Base-by-base conservation (phyloP, 2,329 filamentous ascomycete genomes). In the Clonostachys rhizophaga region DNA sequence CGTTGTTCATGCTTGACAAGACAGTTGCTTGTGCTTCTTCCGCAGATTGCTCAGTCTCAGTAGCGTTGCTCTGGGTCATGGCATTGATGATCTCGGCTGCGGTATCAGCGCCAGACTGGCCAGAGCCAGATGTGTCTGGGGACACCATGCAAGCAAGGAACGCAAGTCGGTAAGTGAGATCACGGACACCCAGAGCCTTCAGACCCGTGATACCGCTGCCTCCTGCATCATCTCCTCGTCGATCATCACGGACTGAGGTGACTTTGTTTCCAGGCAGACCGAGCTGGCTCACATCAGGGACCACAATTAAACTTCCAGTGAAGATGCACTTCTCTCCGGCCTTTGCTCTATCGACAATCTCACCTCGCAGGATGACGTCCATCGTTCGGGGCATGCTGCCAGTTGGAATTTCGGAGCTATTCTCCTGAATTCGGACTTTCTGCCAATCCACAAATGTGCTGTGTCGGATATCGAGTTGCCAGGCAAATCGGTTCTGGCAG, bases 381-480 rank as follows among this genome's bases (percentile, higher is more conserved):
- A 99, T 94, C 4, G 94, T 99, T 50, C 94, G 82, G 20, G 94
- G 94, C 94, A 99, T 99, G 70, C 91, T 96, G 47, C 94, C 94
- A 0, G 94, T 99, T 0, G 94, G 94, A 36, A 99, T 99, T 64
- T 99, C 94, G 5, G 92, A 92, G 55, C 91, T 96, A 71, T 97
- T 99, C 68, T 99, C 94, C 68, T 99, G 94, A 51, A 97, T 90
- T 52, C 95, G 88, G 20, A 97, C 91, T 66, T 97, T 97, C 64
- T 99, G 94, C 94, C 94, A 99, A 70, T 99, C 94, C 51, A 99
- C 88, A 63, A 99, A 99, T 0, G 91, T 97, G 66, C 91, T 96
- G 66, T 95, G 92, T 40, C 90, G 81, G 59, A 99, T 96, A 58
- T 99, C 92, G n/a, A 99, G 72, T 54, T 91, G 84, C 94, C 94